Conservation (phyloP, 768 basidiomycete genomes). For the Trametes sanguinea region DNA sequence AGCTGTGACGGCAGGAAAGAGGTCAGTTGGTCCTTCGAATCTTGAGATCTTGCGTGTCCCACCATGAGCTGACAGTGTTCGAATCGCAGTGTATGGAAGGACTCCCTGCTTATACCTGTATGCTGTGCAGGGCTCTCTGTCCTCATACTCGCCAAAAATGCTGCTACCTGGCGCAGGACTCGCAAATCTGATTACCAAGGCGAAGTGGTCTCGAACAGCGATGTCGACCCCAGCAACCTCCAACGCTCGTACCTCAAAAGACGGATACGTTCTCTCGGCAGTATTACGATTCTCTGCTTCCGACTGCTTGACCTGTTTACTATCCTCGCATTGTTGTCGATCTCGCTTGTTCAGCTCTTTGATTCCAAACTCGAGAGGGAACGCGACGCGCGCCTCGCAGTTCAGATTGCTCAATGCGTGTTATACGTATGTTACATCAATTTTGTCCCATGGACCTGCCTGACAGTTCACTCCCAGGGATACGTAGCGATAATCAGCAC, state of each 20-base stretch:
- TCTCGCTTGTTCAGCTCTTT: neutral
- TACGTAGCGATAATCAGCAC: slow-evolving; percentile 39
- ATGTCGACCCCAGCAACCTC: too few species aligned
- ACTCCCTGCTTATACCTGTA: too few species aligned
- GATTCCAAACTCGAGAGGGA: neutral
- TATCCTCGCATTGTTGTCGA: neutral
- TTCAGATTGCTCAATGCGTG: neutral
- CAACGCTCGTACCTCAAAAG: neutral
- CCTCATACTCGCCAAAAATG: too few species aligned
- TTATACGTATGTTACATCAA: neutral
- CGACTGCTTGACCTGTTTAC: neutral
- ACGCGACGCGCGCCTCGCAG: neutral
- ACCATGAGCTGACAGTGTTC: too few species aligned
- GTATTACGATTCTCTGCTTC: neutral
- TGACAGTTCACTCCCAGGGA: slow-evolving; percentile 14
- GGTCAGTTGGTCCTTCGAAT: too few species aligned
- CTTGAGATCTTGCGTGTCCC: too few species aligned
- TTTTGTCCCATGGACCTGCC: neutral
- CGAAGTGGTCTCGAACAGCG: too few species aligned
- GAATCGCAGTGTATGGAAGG: too few species aligned
- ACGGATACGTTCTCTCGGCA: neutral
- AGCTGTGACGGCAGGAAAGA: too few species aligned
- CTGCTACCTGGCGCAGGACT: too few species aligned
- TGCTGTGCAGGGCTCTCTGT: too few species aligned
- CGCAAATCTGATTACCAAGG: too few species aligned